A percentile compares a stretch with the other conserved stretches of the same genome.
These are phyloP conservation scores for Copromyces sp. DNA, from an alignment of 495 filamentous ascomycete genomes.

Conservation along the genomic window DNA sequence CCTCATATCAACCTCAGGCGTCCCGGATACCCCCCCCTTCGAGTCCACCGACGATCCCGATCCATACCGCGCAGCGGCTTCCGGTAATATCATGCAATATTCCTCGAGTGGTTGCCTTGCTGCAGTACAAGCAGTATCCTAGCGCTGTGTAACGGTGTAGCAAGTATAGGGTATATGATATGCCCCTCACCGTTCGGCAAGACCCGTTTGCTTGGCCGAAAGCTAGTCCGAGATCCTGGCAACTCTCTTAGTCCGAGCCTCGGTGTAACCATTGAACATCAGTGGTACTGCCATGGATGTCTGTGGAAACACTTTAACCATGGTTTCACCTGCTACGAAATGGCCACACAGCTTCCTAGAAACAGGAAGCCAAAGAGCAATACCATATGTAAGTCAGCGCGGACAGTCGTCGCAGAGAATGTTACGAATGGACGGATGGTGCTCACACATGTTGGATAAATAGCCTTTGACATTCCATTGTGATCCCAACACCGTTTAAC, in stretches of 20 bases:
- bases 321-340: background rate
- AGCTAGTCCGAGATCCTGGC: background rate
- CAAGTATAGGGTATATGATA: background rate
- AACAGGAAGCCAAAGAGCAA: background rate
- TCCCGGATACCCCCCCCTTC: background rate
- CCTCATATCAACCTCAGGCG: background rate
- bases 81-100: background rate
- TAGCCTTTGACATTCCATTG: background rate
- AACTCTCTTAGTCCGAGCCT: background rate
- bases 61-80: background rate
- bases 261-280: background rate
- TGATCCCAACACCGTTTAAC: background rate
- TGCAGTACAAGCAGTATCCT: background rate
- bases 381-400: background rate
- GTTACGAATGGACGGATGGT: background rate
- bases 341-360: background rate
- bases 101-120: background rate
- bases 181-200: background rate
- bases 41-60: background rate
- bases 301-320: background rate
- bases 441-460: background rate
- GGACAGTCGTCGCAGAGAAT: background rate
- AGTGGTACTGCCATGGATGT: background rate
- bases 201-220: background rate
- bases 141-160: background rate